phyloP scores from a whole-genome alignment of 257 asterid species.

The Voacanga thouarsii region DNA sequence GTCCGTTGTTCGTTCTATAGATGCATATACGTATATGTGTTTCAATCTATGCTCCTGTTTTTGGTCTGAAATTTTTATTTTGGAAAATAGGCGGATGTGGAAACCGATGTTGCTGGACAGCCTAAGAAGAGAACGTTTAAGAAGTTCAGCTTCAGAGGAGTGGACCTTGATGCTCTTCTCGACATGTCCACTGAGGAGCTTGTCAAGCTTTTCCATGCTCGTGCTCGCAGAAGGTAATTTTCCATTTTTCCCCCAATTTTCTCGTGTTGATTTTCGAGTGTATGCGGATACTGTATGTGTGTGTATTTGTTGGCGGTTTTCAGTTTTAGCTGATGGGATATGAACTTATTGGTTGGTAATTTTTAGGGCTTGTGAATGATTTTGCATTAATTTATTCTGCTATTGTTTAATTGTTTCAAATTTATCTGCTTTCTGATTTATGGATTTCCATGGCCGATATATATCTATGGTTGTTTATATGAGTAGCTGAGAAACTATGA shows the following conservation, averaged over 20 bases:
- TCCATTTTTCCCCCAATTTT: too few species aligned
- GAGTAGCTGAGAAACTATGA: neutral
- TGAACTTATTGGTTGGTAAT: neutral
- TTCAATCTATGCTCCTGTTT: neutral
- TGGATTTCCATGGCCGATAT: neutral
- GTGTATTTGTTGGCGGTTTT: neutral
- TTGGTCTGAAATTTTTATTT: neutral
- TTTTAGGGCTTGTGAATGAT: neutral
- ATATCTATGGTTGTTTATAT: too few species aligned
- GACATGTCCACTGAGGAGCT: slow-evolving; percentile 88
- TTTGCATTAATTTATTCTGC: neutral
- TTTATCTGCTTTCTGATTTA: neutral
- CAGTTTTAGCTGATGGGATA: neutral
- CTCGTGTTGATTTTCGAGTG: neutral
- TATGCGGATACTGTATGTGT: neutral
- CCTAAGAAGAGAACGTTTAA: slow-evolving; percentile 81
- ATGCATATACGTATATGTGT: neutral
- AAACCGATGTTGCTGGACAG: slow-evolving; percentile 59
- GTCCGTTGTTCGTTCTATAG: neutral
- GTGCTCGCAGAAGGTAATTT: slow-evolving; percentile 65
- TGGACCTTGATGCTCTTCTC: slow-evolving; percentile 85
- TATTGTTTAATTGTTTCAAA: too few species aligned
- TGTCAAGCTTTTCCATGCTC: slow-evolving; percentile 70
- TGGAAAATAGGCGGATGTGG: slow-evolving; percentile 63
- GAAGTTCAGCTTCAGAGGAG: slow-evolving; percentile 90